Base-by-base conservation (phyloP, 805 yeast species). In the Schwanniomyces sp. region DNA sequence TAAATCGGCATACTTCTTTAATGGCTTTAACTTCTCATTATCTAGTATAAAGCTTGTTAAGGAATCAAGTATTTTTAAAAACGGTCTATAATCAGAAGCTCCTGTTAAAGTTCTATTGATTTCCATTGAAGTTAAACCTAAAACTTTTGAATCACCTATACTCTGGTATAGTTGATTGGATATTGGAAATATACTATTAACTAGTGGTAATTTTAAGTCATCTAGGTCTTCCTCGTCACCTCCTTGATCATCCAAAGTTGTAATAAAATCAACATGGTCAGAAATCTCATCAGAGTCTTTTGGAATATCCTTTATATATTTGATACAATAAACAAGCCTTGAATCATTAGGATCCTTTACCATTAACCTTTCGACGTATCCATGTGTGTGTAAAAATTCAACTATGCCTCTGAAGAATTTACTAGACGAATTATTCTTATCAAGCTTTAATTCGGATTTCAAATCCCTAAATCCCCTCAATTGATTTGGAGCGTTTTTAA, bases 111-210 rank as follows among this genome's bases (percentile, higher is more conserved):
- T 56, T 3, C 71, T 64, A 5, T 74, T 65, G 1, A 88, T 57
- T 5, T 79, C 82, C 69, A 82, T 81, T 0, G 86, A 76, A 0
- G 91, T 74, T 1, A 81, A 66, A 0, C 96, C 96, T 0, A 62
- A 59, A 0, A 58, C 55, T 0, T 76, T 80, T 5, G 72, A 49
- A 1, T 64, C 53, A 5, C 61, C 57, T 1, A 83, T 75, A 4
- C 75, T 48, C 44, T 80, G 81, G 57, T 70, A 81, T 0, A 88
- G 63, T 61, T 89, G 96, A 50, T 75, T 79, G 34, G 81, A 84
- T 0, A 84, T 52, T 0, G 96, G 91, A 53, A 76, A 85, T 45
- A 82, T 72, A 10, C 73, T 62, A 59, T 86, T 87, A 44, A 78
- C 57, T 0, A 61, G 36, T 0, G 80, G 77, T 5, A 53, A n/a